Base-by-base conservation (phyloP, 768 basidiomycete species). In the Gloeopeniophorella convolvens region DNA sequence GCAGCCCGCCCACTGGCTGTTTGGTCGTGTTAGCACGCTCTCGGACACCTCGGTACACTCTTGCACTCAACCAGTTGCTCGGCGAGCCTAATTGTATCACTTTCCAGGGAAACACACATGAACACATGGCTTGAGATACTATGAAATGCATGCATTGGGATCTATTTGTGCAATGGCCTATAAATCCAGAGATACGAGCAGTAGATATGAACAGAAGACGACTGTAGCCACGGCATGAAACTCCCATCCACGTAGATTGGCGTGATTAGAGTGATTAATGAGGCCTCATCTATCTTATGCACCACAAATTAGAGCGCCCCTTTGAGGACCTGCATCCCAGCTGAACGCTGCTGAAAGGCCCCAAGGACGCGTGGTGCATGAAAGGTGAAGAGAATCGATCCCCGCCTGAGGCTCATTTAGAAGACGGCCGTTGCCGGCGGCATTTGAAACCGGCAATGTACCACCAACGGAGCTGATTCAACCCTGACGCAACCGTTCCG, bases 161-260 rank as follows among this genome's bases (percentile, higher is more conserved):
- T n/a, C n/a, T n/a, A n/a, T n/a, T n/a, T n/a, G n/a, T n/a, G n/a
- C n/a, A n/a, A n/a, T n/a, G n/a, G n/a, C n/a, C n/a, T n/a, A n/a
- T n/a, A n/a, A n/a, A n/a, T n/a, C n/a, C n/a, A n/a, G n/a, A n/a
- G n/a, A n/a, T n/a, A n/a, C n/a, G n/a, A n/a, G n/a, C n/a, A n/a
- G n/a, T n/a, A n/a, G n/a, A 47, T 15, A 4, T 18, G 16, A 30
- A 8, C 20, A 5, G 4, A n/a, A 23, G 7, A 10, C 7, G 53
- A n/a, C n/a, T 85, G 74, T 86, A 51, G 83, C 85, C 85, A 67
- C 78, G 71, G 71, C 82, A 89, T 88, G 86, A 89, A 89, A 89
- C 86, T 85, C 84, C 77, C 76, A 70, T 78, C 80, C 60, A 77
- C 83, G 82, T 88, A 65, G 69, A 56, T 63, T 63, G 48, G 64